Base-by-base conservation (phyloP, 306 rosid species). In the Trifolium pratense region DNA sequence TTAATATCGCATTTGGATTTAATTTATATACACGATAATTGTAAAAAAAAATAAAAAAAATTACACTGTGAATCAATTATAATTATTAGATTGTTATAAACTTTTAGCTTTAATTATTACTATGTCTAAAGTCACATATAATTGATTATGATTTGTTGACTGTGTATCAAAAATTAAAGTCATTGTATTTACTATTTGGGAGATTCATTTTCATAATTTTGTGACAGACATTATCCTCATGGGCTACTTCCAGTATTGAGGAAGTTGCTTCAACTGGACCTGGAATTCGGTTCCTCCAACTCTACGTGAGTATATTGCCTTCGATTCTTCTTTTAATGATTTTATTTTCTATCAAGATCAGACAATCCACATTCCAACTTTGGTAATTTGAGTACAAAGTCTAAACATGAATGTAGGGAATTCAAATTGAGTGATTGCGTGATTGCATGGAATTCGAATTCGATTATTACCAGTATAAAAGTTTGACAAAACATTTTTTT, bases 211-310 rank as follows among this genome's bases (percentile, higher is more conserved):
- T 80, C 34, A 55, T 68, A 7, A 18, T 23, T 48, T 79, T 74
- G 59, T 36, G 29, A 62, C 87, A 94, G 99, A 89, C 99, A 61
- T 82, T 94, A 45, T 88, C 99, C 65, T 83, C 97, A n/a, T 88
- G 95, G 93, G 80, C 97, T 77, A 87, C 96, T 81, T 94, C 89
- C 26, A 94, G 97, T 75, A 88, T 84, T 0, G 96, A 94, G 86
- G 99, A 94, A 83, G 97, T 94, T 71, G 95, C 95, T 31, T 94
- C 97, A 71, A 89, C 99, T 7, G 99, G 99, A 75, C 92, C 97
- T 9, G 97, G 97, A 75, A 86, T 89, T 78, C 96, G 99, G 8
- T 94, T 89, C 79, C 85, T 91, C 83, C 99, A 94, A 75, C 93
- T 94, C 78, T 89, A 87, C 79, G 99, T 88, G 75, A 17, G 84